These are phyloP conservation scores for Penicillium nordicum DNA, from an alignment of 2,329 filamentous ascomycete genomes.

Conservation along the genomic window DNA sequence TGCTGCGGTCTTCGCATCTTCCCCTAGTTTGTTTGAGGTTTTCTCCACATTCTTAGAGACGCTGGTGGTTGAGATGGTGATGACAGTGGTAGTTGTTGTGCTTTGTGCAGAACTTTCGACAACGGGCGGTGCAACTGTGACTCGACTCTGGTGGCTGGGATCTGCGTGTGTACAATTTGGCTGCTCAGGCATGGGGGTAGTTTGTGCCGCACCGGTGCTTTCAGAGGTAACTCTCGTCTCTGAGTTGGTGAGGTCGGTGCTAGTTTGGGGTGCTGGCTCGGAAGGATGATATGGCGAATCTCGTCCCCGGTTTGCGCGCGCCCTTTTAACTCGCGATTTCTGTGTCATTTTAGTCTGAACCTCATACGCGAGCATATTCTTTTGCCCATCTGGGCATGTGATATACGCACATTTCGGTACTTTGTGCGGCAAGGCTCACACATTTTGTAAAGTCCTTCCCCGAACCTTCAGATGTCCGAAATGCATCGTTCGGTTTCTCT, in stretches of 20 bases:
- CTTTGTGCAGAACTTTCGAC: background rate
- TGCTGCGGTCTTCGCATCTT: background rate
- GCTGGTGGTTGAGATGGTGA: background rate
- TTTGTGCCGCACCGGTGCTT: background rate
- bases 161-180: background rate
- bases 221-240: background rate
- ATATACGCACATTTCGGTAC: background rate
- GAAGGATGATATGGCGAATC: background rate
- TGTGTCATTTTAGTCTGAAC: background rate
- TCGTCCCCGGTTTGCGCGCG: background rate
- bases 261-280: background rate
- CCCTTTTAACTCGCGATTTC: background rate
- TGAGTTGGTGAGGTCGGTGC: background rate
- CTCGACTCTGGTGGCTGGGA: background rate
- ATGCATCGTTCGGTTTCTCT: background rate
- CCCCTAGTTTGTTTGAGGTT: background rate
- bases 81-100: background rate
- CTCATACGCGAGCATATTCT: background rate
- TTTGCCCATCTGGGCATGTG: background rate
- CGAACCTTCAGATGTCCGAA: background rate
- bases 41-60: background rate
- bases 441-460: background rate
- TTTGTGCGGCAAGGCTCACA: background rate
- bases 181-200: background rate
- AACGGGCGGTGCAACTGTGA: background rate